phyloP scores from a whole-genome alignment of 73 alveolate species.

The Paramecium tetraurelia region DNA sequence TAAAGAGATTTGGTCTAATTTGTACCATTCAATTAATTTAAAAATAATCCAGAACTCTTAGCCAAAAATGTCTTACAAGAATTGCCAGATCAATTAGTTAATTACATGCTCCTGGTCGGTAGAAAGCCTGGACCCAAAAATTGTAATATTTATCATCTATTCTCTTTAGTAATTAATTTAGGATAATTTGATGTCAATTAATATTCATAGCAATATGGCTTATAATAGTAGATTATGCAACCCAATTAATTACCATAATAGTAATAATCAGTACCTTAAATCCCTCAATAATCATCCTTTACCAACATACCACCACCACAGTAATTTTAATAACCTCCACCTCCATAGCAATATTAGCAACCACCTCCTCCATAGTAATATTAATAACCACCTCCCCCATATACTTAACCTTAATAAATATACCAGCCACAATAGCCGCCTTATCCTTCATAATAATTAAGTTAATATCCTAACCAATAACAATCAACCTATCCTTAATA shows the following conservation, averaged over 20 bases:
- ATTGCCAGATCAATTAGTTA: conserved; percentile 79
- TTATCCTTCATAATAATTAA: background rate
- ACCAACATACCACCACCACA: background rate
- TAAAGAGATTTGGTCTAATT: conserved; percentile 88
- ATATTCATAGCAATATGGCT: background rate
- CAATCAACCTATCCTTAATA: background rate
- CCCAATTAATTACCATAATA: background rate
- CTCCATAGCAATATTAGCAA: background rate
- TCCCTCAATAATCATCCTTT: background rate
- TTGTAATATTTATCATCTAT: background rate
- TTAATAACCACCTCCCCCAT: background rate
- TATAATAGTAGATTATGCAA: background rate
- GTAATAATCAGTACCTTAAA: background rate
- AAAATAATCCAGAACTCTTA: conserved; percentile 68
- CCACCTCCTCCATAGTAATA: background rate
- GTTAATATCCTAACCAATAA: background rate
- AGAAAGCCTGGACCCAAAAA: conserved; percentile 51
- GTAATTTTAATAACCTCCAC: background rate
- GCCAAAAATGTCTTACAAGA: conserved; percentile 85
- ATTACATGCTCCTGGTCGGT: conserved; percentile 10
- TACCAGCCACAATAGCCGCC: background rate
- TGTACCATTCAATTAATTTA: conserved; percentile 79
- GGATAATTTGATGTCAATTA: background rate
- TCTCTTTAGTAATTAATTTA: background rate
- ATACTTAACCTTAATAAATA: background rate